A percentile compares a stretch with the other conserved stretches of the same genome.
phyloP scores from a whole-genome alignment of 495 filamentous ascomycete species.

The Halenospora varia region DNA sequence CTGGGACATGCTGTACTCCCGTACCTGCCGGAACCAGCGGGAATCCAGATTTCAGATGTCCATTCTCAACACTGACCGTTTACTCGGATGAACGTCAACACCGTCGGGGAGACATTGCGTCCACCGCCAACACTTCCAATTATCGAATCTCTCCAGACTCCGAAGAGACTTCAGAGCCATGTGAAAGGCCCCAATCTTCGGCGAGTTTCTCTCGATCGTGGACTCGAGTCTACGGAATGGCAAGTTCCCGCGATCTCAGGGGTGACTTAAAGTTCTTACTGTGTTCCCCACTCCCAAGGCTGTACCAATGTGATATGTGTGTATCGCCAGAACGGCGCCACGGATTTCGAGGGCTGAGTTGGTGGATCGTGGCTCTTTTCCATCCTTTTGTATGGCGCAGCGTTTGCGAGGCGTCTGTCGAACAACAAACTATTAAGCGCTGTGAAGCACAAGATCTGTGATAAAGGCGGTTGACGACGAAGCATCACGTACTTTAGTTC shows the following conservation, averaged over 20 bases:
- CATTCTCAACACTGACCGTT: not conserved
- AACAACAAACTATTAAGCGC: not conserved
- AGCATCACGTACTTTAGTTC: not conserved
- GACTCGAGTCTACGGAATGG: not conserved
- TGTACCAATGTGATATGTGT: not conserved
- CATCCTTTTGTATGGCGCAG: not conserved
- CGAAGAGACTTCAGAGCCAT: not conserved
- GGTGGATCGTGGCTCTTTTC: not conserved
- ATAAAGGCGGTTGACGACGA: no score
- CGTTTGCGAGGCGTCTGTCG: not conserved
- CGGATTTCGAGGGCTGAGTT: not conserved
- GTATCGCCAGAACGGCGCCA: not conserved
- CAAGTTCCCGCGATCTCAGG: not conserved
- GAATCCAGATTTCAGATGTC: not conserved
- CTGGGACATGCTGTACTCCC: not conserved
- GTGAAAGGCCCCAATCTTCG: not conserved
- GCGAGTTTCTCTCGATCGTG: not conserved
- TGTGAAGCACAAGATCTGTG: not conserved
- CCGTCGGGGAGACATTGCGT: not conserved
- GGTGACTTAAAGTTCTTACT: not conserved
- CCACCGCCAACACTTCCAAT: no score
- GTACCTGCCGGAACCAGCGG: not conserved
- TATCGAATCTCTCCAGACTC: no score
- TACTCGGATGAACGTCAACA: not conserved
- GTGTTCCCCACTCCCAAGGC: not conserved